These are phyloP conservation scores for Adansonia rubrostipa DNA, from an alignment of 441 rosid species.

Conservation along the genomic window DNA sequence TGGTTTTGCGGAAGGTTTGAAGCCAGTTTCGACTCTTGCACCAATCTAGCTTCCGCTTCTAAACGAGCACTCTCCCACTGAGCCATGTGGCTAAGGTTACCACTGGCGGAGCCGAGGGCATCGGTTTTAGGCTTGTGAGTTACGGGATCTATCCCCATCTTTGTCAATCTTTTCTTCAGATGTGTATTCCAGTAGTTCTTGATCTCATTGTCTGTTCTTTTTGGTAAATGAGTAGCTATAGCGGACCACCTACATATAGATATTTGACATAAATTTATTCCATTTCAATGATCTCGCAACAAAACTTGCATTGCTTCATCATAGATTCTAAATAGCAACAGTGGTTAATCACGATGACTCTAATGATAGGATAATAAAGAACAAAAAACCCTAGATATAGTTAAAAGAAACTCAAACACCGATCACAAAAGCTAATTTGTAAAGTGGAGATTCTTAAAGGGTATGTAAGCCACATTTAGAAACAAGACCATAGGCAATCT, in stretches of 20 bases:
- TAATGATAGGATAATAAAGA: no score
- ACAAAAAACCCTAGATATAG: no score
- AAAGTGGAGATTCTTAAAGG: no score
- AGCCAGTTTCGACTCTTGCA: constrained; percentile 39
- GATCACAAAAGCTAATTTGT: no score
- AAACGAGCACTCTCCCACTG: constrained; percentile 63
- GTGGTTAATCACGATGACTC: no score
- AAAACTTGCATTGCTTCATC: not conserved
- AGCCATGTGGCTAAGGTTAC: constrained; percentile 56
- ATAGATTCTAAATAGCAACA: not conserved
- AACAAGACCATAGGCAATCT: no score
- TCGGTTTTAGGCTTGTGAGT: constrained; percentile 56
- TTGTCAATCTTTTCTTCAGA: constrained; percentile 49
- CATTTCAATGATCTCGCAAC: not conserved
- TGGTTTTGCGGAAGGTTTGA: constrained; percentile 29
- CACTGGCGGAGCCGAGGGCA: constrained; percentile 31
- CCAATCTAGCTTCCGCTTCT: constrained; percentile 56
- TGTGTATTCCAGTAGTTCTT: constrained; percentile 66
- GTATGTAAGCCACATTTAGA: no score
- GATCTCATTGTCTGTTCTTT: constrained; percentile 58
- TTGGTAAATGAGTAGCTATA: constrained; percentile 53
- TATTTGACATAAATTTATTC: not conserved
- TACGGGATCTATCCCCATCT: constrained; percentile 60
- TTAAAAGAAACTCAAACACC: no score
- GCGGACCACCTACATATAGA: constrained; percentile 48